Conservation (phyloP, 768 basidiomycete species). For the Agaricus blazei region DNA sequence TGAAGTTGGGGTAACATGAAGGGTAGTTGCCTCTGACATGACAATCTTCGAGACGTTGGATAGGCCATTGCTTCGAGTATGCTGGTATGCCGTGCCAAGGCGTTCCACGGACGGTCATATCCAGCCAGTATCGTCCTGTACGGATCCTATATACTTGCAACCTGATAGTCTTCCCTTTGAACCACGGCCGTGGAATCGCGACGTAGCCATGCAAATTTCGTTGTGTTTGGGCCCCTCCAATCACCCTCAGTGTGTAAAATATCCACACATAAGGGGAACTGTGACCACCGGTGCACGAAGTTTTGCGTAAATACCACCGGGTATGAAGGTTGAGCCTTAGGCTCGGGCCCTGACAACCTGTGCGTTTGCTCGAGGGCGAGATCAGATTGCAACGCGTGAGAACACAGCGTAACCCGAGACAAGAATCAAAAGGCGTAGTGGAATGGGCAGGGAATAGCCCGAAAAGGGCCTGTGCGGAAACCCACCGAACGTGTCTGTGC, state of each 20-base stretch:
- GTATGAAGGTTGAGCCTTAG: not conserved
- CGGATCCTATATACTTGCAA: not conserved
- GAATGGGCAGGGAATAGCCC: not conserved
- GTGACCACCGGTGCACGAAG: constrained; percentile 8
- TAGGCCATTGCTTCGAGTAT: not conserved
- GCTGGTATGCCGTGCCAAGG: constrained; percentile 8
- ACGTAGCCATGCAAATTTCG: constrained; percentile 11
- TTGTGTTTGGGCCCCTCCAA: constrained; percentile 6
- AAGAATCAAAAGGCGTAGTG: constrained; percentile 4
- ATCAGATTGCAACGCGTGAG: not conserved
- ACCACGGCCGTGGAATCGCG: not conserved
- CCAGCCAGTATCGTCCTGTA: constrained; percentile 1
- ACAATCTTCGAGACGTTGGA: not conserved
- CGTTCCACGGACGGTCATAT: constrained; percentile 1
- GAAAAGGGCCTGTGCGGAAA: not conserved
- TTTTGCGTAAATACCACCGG: constrained; percentile 6
- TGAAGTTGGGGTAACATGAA: constrained; percentile 9
- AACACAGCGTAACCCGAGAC: not conserved
- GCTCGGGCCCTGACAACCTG: constrained; percentile 5
- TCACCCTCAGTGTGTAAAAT: not conserved
- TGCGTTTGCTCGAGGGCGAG: not conserved
- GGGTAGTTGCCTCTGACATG: not conserved
- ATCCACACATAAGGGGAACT: not conserved
- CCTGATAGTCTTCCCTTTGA: not conserved
- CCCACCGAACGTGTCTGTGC: not conserved